phyloP scores from a whole-genome alignment of 2,329 filamentous ascomycete species.

The Phaeosphaeria sp. region DNA sequence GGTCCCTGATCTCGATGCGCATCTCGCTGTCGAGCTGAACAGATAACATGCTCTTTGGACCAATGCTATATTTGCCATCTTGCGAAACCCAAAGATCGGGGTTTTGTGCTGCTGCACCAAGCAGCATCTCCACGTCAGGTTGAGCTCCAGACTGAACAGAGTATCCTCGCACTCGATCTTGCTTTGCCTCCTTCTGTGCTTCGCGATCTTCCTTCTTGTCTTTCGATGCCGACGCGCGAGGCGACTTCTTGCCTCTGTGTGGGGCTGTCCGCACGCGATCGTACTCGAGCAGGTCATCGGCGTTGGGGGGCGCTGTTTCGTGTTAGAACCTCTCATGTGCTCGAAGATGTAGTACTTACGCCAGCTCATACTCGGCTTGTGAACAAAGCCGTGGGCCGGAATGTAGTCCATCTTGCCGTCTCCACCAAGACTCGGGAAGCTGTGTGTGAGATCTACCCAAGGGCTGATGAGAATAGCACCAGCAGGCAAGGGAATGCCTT shows the following conservation, averaged over 20 bases:
- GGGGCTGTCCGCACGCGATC: slow-evolving; percentile 34
- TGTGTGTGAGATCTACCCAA: slow-evolving; percentile 95
- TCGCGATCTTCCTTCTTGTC: slow-evolving; percentile 33
- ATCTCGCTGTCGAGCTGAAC: slow-evolving; percentile 69
- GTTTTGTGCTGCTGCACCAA: slow-evolving; percentile 8
- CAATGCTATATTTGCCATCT: slow-evolving; percentile 47
- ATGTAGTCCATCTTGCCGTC: slow-evolving; percentile 85
- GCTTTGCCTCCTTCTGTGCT: slow-evolving; percentile 43
- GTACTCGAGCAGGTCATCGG: slow-evolving; percentile 70
- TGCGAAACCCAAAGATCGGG: slow-evolving; percentile 32
- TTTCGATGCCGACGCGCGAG: slow-evolving; percentile 11
- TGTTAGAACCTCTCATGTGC: slow-evolving; percentile 5
- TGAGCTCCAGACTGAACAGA: slow-evolving; percentile 34
- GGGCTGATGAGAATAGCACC: slow-evolving; percentile 91
- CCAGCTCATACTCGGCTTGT: slow-evolving; percentile 90
- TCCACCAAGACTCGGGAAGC: slow-evolving; percentile 85
- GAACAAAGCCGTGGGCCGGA: slow-evolving; percentile 84
- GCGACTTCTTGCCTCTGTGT: slow-evolving; percentile 14
- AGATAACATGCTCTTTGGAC: slow-evolving; percentile 56
- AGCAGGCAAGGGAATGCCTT: slow-evolving; percentile 82
- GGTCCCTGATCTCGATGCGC: slow-evolving; percentile 78
- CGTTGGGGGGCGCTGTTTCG: slow-evolving; percentile 72
- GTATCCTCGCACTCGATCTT: slow-evolving; percentile 45
- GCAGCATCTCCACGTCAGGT: slow-evolving; percentile 17
- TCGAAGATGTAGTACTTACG: slow-evolving; percentile 47